Base-by-base conservation (phyloP, 441 rosid genomes). In the Theobroma grandiflorum region DNA sequence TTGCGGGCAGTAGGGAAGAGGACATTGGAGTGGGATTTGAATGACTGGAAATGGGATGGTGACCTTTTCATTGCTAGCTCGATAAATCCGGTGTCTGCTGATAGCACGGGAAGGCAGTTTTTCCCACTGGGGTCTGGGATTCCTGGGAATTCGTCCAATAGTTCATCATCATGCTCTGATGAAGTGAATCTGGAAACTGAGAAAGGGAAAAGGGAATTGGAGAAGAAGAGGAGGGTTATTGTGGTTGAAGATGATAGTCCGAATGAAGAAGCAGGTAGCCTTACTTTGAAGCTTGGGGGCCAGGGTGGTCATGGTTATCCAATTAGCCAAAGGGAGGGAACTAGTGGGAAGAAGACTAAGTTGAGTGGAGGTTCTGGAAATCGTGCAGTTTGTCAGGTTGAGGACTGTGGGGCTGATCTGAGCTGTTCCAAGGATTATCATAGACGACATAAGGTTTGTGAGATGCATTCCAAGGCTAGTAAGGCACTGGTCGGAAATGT, bases 41-140 rank as follows among this genome's bases (percentile, higher is more conserved):
- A 94, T 86, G 98, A 91, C 76, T 97, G 99, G 98, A 93, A 93
- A 86, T 97, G 99, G 99, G 97, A 97, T 79, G 98, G 99, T 26
- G 95, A 97, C 90, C 94, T 95, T 64, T 97, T 97, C 67, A 84
- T 93, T 5, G 99, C 98, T 47, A 91, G 90, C 33, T 93, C 86
- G 3, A 72, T 88, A 86, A 95, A 89, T 79, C 90, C 92, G 53
- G 89, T 70, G 38, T 81, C 85, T 38, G 78, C 87, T 31, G 79
- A 87, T 72, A 68, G 69, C 70, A 79, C 70, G 53, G 84, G 88
- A 35, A 89, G 84, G 82, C 92, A 90, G 74, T 84, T 93, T 81
- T 86, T 91, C 80, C 99, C 98, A 2, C n/a, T 85, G 16, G 89
- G 79, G 2, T 74, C 83, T 4, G 87, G 87, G 62, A 59, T 87